Percentiles rank a stretch among this genome's conserved stretches.
Conservation (phyloP, 345 rosid species). For the Passiflora organensis region DNA sequence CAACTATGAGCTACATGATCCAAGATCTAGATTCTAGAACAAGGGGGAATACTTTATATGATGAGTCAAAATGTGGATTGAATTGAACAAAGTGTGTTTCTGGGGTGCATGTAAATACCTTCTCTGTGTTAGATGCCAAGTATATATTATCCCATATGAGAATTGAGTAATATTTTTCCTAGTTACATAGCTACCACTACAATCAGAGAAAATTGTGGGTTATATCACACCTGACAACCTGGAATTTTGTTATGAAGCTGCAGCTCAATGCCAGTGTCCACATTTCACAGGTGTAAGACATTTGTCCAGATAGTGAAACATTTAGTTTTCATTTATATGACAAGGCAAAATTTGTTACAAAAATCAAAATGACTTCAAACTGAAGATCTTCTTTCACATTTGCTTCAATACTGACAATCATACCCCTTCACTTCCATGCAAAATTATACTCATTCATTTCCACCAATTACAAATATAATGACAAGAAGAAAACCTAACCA, state of each 20-base stretch:
- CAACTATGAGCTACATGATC: too few relatives aligned
- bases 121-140: too few relatives aligned
- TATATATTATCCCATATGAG: too few relatives aligned
- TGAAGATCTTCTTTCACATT: neutral
- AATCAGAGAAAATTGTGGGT: too few relatives aligned
- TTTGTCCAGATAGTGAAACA: neutral
- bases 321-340: neutral
- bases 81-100: neutral
- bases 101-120: neutral
- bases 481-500: constrained; percentile 48
- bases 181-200: too few relatives aligned
- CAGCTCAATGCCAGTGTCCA: neutral
- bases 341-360: neutral
- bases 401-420: neutral
- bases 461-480: neutral
- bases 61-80: neutral
- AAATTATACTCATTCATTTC: neutral
- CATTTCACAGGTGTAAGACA: neutral
- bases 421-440: too few relatives aligned
- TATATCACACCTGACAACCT: too few relatives aligned
- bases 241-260: neutral
- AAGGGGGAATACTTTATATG: neutral
- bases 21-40: neutral
- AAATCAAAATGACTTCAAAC: neutral
- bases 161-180: too few relatives aligned